These are phyloP conservation scores for Solanum sparsipilum DNA, from an alignment of 257 asterid species.

Conservation along the genomic window DNA sequence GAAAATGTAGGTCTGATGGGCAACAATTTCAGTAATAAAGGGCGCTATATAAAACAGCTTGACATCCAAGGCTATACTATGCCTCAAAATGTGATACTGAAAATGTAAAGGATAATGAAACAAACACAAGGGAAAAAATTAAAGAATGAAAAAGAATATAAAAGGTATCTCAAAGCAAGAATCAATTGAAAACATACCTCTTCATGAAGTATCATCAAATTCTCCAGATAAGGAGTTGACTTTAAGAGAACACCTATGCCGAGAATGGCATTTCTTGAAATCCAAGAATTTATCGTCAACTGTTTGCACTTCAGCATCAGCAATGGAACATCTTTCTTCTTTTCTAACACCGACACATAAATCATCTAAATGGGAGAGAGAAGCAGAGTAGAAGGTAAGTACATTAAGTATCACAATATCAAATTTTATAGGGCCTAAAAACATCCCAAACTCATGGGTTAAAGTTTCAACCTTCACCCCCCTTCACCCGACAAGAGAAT, in stretches of 20 bases:
- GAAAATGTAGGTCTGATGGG: neutral
- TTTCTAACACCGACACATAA: neutral
- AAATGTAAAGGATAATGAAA: neutral
- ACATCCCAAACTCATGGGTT: neutral
- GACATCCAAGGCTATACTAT: neutral
- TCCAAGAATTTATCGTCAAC: neutral
- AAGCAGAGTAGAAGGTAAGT: neutral
- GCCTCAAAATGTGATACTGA: neutral
- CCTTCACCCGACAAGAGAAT: neutral
- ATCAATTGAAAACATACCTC: neutral
- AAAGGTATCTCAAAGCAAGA: neutral
- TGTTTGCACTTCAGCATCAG: neutral
- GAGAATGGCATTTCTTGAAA: neutral
- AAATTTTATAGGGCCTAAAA: neutral
- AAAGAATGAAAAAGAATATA: neutral
- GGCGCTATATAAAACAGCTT: neutral
- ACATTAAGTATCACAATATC: neutral
- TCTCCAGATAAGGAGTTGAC: neutral
- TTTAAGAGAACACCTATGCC: neutral
- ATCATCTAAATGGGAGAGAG: neutral
- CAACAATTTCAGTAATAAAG: neutral
- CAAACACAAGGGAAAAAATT: neutral
- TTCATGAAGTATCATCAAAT: neutral
- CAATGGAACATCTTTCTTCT: neutral
- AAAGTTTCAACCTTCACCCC: neutral